Evolutionary conservation across 129 eudicot genomes (phyloP).

Genomic region (Helianthus tuberosus): DNA sequence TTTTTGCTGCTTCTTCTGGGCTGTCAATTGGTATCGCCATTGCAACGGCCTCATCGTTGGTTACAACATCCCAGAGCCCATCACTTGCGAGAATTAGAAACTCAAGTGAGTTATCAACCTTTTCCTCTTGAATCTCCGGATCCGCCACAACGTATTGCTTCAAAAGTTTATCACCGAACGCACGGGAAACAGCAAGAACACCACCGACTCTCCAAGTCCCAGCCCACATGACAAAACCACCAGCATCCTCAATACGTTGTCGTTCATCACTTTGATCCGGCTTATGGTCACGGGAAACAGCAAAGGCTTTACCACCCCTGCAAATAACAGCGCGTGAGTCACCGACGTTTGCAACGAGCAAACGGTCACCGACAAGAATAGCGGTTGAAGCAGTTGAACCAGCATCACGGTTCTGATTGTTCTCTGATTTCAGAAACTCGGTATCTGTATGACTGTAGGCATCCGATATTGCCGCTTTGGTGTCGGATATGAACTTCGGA

Average conservation of each 20-base stretch:
- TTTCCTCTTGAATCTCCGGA: conserved; percentile 3
- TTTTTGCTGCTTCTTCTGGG: not conserved
- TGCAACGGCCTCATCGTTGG: conserved; percentile 4
- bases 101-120: conserved; percentile 3
- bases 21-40: not conserved
- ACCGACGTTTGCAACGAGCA: not conserved
- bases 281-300: conserved; percentile 1
- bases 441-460: not conserved
- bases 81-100: not conserved
- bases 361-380: not conserved
- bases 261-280: not conserved
- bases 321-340: not conserved
- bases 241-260: conserved; percentile 5
- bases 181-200: not conserved
- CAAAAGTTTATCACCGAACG: not conserved
- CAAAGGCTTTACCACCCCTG: conserved; percentile 3
- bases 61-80: conserved; percentile 3
- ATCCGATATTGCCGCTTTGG: not conserved
- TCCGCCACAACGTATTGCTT: not conserved
- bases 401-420: not conserved
- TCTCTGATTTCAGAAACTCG: conserved; percentile 5
- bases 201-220: conserved; percentile 6
- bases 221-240: conserved; percentile 5
- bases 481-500: not conserved
- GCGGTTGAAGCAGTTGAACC: conserved; percentile 3